phyloP scores from a whole-genome alignment of 1,284 basidiomycete genomes.

The Trichosporon asahii region DNA sequence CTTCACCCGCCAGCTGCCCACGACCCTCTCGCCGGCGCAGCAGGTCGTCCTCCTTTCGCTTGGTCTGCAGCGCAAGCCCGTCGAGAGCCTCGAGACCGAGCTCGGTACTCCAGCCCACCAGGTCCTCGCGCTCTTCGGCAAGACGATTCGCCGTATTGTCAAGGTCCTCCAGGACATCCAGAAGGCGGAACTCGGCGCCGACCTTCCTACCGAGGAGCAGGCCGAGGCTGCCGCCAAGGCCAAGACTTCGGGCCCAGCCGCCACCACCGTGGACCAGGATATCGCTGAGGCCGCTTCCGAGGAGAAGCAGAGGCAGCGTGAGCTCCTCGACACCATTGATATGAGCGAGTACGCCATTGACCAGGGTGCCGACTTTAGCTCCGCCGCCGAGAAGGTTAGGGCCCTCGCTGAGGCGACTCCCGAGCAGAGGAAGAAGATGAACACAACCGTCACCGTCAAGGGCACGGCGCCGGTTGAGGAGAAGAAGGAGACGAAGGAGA shows the following conservation, averaged over 20 bases:
- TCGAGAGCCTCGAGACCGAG: constrained; percentile 88
- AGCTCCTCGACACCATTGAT: constrained; percentile 80
- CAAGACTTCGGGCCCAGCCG: constrained; percentile 12
- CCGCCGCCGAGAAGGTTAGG: constrained; percentile 68
- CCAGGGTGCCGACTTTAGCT: constrained; percentile 67
- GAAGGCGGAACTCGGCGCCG: constrained; percentile 67
- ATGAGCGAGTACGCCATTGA: constrained; percentile 80
- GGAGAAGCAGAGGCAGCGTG: constrained; percentile 60
- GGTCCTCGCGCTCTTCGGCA: constrained; percentile 84
- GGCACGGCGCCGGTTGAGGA: constrained; percentile 54
- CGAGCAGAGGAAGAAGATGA: constrained; percentile 53
- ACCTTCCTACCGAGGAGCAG: constrained; percentile 51
- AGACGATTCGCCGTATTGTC: constrained; percentile 80
- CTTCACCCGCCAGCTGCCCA: constrained; percentile 69
- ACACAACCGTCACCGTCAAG: constrained; percentile 74
- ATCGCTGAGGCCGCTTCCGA: constrained; percentile 58
- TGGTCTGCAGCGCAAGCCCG: constrained; percentile 84
- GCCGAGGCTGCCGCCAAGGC: not conserved
- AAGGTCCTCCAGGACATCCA: constrained; percentile 77
- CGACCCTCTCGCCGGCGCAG: constrained; percentile 75
- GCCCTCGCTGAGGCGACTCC: constrained; percentile 52
- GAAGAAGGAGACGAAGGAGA: constrained; percentile 47
- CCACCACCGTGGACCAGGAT: constrained; percentile 56
- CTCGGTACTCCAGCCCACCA: constrained; percentile 67
- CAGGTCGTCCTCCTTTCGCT: constrained; percentile 83